Conservation (phyloP, 352 stramenopile genomes). For the Phytophthora citricola region DNA sequence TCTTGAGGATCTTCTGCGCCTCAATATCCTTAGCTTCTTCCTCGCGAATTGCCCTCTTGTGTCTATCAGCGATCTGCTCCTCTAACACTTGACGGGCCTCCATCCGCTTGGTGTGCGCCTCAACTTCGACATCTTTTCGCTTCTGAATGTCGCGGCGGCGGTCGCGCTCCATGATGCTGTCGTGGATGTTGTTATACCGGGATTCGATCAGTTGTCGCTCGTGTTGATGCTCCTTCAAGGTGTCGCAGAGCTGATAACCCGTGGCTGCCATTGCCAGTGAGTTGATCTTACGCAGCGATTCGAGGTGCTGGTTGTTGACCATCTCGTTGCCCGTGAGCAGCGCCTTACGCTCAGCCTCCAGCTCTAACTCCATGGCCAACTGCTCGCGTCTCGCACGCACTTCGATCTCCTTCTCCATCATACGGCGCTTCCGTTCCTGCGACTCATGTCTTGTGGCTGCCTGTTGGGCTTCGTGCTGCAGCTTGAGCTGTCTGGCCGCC, state of each 20-base stretch:
- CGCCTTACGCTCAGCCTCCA: conserved; percentile 68
- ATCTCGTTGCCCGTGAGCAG: conserved; percentile 73
- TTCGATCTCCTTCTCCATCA: conserved; percentile 82
- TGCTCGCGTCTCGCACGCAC: conserved; percentile 72
- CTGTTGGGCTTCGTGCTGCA: conserved; percentile 51
- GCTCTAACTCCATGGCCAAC: conserved; percentile 74
- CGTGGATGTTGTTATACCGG: conserved; percentile 71
- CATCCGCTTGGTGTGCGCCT: conserved; percentile 57
- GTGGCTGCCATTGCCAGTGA: conserved; percentile 68
- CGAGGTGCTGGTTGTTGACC: conserved; percentile 62
- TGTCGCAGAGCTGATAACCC: conserved; percentile 72
- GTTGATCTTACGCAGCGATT: conserved; percentile 72
- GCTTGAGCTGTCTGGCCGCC: conserved; percentile 43
- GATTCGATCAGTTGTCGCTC: conserved; percentile 49
- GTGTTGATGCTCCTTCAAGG: conserved; percentile 53
- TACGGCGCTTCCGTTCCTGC: conserved; percentile 71
- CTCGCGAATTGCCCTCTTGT: conserved; percentile 75
- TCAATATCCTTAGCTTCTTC: conserved; percentile 84
- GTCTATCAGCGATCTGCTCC: conserved; percentile 67
- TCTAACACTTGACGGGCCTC: conserved; percentile 73
- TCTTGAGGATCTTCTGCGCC: conserved; percentile 78
- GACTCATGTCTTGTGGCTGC: conserved; percentile 58
- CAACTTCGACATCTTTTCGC: conserved; percentile 48
- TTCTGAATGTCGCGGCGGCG: conserved; percentile 60
- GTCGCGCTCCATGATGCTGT: conserved; percentile 80